phyloP scores from a whole-genome alignment of 805 yeast genomes.

The Candida ipomoeae region DNA sequence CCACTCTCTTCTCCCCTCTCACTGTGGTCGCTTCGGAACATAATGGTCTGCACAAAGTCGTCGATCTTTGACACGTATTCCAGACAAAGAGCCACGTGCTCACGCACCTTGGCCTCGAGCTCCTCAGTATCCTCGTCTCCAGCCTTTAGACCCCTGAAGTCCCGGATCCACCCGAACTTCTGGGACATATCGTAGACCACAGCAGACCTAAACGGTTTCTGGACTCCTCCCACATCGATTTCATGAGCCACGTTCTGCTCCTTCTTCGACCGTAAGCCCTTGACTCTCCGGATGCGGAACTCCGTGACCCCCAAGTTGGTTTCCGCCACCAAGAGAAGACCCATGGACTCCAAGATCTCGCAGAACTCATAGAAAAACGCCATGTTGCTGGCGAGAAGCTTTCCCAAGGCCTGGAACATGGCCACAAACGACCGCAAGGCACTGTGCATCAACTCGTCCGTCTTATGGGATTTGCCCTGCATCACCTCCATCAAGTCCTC shows the following conservation, averaged over 20 bases:
- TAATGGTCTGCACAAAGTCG: slow-evolving; percentile 20
- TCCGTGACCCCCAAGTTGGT: slow-evolving; percentile 23
- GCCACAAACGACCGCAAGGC: not conserved
- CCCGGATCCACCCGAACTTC: slow-evolving; percentile 44
- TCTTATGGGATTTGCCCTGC: slow-evolving; percentile 20
- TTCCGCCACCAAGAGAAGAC: slow-evolving; percentile 57
- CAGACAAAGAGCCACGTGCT: slow-evolving; percentile 2
- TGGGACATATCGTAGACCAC: slow-evolving; percentile 39
- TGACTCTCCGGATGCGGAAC: slow-evolving; percentile 65
- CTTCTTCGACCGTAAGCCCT: slow-evolving; percentile 59
- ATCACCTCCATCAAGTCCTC: slow-evolving; percentile 42
- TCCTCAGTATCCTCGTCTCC: slow-evolving; percentile 5
- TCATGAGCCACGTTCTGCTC: slow-evolving; percentile 22
- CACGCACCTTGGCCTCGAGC: slow-evolving; percentile 6
- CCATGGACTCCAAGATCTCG: slow-evolving; percentile 66
- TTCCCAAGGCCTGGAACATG: slow-evolving; percentile 20
- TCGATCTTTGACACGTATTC: slow-evolving; percentile 1
- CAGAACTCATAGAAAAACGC: slow-evolving; percentile 45
- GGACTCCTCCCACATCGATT: not conserved
- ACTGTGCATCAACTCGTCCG: slow-evolving; percentile 16
- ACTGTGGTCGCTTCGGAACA: slow-evolving; percentile 14
- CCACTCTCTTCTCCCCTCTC: too few species aligned
- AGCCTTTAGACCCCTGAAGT: not conserved
- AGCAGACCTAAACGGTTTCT: slow-evolving; percentile 31
- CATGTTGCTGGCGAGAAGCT: slow-evolving; percentile 23